Evolutionary conservation across 2,329 filamentous ascomycete species (phyloP), one percentile per base, ranked within the genome.

Genomic region (Stachybotrys chartarum): DNA sequence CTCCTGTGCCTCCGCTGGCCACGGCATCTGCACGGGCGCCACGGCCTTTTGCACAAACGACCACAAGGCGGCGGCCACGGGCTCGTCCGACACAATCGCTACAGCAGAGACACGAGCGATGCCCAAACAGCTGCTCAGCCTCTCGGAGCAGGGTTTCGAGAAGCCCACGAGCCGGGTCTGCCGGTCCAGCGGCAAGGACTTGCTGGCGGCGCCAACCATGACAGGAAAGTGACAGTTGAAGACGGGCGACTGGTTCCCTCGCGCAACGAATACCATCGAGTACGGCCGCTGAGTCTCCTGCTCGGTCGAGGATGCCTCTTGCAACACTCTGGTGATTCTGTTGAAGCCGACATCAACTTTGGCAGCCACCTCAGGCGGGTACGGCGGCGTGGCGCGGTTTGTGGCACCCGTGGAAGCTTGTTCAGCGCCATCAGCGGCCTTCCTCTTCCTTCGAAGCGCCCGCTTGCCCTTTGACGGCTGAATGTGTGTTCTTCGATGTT

Each of bases 81-180:
- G 83, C 0, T 85, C 83, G 44, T 73, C 78, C 7, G 74, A 72
- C 18, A 75, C 68, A 7, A 91, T 66, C 0, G 80, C 87, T 35
- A 91, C 71, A 24, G 84, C 83, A 1, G 85, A 87, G 1, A 84
- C 84, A 39, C 85, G 78, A 1, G 84, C 82, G 10, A 90, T 75
- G 2, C 81, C 81, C 4, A 90, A 72, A 18, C 76, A 76, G 32
- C 72, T 68, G 51, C 80, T 80, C 16, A 91, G 69, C 12, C 78
- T 77, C 16, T 80, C 72, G 50, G 86, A 85, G 52, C 78, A 81
- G 1, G 78, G 71, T 53, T 79, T 82, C 0, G 85, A 84, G 50
- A 90, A 78, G 1, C 83, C 80, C 3, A 91, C 76, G 3, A 90
- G 75, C 24, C 80, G 78, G 10, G 79, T 81, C 3, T 75, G 70